Base-by-base conservation (phyloP, 2,329 filamentous ascomycete genomes). In the Eurotiales sp. region DNA sequence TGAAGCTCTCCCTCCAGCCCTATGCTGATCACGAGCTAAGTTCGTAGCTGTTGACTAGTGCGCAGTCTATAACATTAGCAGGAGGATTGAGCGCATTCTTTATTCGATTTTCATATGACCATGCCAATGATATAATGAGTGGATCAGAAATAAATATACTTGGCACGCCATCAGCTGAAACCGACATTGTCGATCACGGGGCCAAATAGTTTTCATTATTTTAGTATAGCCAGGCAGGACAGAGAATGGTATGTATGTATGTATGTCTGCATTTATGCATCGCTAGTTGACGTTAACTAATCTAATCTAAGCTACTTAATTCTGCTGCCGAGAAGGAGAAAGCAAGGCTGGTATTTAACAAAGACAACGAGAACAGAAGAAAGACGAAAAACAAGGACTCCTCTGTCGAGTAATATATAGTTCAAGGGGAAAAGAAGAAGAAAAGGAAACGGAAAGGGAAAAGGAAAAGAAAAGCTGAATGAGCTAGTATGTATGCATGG, bases 381-480 rank as follows among this genome's bases (percentile, higher is more conserved):
- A 45, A 45, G 19, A 5, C 14, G 40, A 11, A 19, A 19, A 17
- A 37, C 34, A 21, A 15, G n/a, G 17, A 14, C 10, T n/a, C 11
- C 8, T 36, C 32, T 36, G 32, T 37, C 34, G 10, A 36, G 15
- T 17, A 21, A 11, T 3, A 37, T 37, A 36, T 15, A 36, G 3
- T 17, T 17, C 14, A 15, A n/a, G n/a, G n/a, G n/a, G n/a, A n/a
- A n/a, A n/a, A n/a, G n/a, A n/a, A n/a, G n/a, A 37, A 25, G 8
- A 23, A 39, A 17, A 29, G 5, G 3, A 25, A 39, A 29, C 7
- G 41, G 8, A 27, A 40, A 21, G 27, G 39, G 27, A 41, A 25
- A 27, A 29, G 17, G 22, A 39, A 51, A 36, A n/a, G 46, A 43
- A 44, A n/a, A 45, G 39, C 41, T 32, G 32, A 32, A 50, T 23